These are phyloP conservation scores for Suzukiozyma palmioleophila DNA, from an alignment of 1,139 yeast genomes.

Conservation along the genomic window DNA sequence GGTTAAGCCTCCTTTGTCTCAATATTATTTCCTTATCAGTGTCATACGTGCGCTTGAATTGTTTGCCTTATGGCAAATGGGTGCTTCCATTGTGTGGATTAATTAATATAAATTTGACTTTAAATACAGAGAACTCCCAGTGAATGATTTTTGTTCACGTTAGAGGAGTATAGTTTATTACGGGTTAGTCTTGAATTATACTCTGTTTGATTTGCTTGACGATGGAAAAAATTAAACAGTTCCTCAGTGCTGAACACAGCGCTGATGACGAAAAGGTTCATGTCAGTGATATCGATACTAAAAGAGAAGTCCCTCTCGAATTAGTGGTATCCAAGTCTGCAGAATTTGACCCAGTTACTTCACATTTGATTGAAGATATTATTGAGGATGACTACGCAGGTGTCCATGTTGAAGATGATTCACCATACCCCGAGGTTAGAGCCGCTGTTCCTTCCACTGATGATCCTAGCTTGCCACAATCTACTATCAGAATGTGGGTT, in stretches of 20 bases:
- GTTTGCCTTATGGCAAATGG: neutral
- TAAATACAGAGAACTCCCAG: too few relatives aligned
- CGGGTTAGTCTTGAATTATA: too few relatives aligned
- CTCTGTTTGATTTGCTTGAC: neutral
- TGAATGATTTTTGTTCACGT: too few relatives aligned
- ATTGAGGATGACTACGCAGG: slow-evolving; percentile 43
- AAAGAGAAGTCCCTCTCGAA: slow-evolving; percentile 15
- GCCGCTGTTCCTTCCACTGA: slow-evolving; percentile 65
- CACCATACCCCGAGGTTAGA: slow-evolving; percentile 67
- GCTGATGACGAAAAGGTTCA: slow-evolving; percentile 6
- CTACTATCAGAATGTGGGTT: slow-evolving; percentile 61
- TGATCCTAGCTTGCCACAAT: slow-evolving; percentile 51
- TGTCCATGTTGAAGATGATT: slow-evolving; percentile 45
- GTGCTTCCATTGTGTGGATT: neutral
- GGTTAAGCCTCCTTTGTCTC: neutral
- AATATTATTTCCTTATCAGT: neutral
- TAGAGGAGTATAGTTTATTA: too few relatives aligned
- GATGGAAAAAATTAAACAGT: slow-evolving; percentile 1
- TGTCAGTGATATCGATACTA: slow-evolving; percentile 18
- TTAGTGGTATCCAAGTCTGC: slow-evolving; percentile 27
- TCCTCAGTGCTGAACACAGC: neutral
- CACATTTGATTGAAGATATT: slow-evolving; percentile 20
- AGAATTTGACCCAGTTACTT: slow-evolving; percentile 35
- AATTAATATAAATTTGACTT: too few relatives aligned
- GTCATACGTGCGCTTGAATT: neutral